Evolutionary conservation across 2,329 filamentous ascomycete genomes (phyloP).

Genomic region (Capronia coronata): DNA sequence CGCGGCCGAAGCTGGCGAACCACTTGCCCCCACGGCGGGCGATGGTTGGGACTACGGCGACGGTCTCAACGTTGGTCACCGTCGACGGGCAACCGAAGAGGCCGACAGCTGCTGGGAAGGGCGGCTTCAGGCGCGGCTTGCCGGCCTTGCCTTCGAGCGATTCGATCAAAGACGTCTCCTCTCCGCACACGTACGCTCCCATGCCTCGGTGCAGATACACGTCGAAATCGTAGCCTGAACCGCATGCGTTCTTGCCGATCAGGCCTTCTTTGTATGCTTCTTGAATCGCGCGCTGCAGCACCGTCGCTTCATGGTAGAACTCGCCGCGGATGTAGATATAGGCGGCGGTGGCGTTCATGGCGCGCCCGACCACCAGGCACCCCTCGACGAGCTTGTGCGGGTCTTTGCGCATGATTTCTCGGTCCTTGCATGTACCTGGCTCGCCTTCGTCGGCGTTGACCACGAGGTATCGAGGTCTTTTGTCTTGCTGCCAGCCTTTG

Average conservation of each 20-base stretch:
- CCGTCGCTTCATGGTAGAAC: slow-evolving; percentile 90
- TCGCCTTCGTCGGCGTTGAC: slow-evolving; percentile 99
- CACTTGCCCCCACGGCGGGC: slow-evolving; percentile 84
- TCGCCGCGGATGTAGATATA: slow-evolving; percentile 99
- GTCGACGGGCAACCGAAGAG: slow-evolving; percentile 97
- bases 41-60: slow-evolving; percentile 93
- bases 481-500: slow-evolving; percentile 98
- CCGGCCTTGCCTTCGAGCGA: slow-evolving; percentile 97
- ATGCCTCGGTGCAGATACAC: slow-evolving; percentile 94
- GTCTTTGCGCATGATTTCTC: slow-evolving; percentile 99
- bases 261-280: slow-evolving; percentile 92
- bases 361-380: slow-evolving; percentile 88
- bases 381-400: slow-evolving; percentile 98
- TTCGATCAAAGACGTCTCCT: slow-evolving; percentile 97
- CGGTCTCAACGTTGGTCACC: slow-evolving; percentile 95
- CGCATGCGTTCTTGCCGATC: slow-evolving; percentile 97
- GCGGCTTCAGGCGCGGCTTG: slow-evolving; percentile 97
- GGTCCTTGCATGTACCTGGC: slow-evolving; percentile 97
- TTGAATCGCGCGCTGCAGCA: slow-evolving; percentile 91
- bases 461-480: slow-evolving; percentile 88
- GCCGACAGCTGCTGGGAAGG: slow-evolving; percentile 94
- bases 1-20: slow-evolving; percentile 91
- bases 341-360: slow-evolving; percentile 97
- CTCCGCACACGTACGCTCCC: slow-evolving; percentile 95
- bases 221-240: slow-evolving; percentile 94